phyloP scores from a whole-genome alignment of 2,329 filamentous ascomycete genomes.

The Aspergillus fumigatus region DNA sequence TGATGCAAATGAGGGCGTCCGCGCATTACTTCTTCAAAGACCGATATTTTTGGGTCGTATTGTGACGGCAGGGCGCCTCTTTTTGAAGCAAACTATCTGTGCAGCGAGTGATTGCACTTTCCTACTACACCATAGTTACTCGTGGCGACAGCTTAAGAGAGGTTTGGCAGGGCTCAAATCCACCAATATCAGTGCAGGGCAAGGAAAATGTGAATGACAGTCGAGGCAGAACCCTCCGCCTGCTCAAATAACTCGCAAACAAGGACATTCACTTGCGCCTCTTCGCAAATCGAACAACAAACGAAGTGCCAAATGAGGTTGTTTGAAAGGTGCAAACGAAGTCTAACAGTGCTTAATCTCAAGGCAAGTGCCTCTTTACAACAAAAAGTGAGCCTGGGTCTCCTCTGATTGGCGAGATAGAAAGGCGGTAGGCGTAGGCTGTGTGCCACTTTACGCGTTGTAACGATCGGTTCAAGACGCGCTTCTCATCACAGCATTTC shows the following conservation, averaged over 20 bases:
- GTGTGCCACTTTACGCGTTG: slow-evolving; percentile 20
- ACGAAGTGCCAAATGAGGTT: background rate
- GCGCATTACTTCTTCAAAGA: slow-evolving; percentile 15
- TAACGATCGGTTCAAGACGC: slow-evolving; percentile 6
- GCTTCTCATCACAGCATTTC: slow-evolving; percentile 1
- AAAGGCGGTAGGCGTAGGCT: slow-evolving; percentile 18
- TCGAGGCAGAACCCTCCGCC: background rate
- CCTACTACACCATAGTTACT: slow-evolving; percentile 14
- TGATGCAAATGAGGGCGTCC: slow-evolving; percentile 8
- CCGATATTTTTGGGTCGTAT: background rate
- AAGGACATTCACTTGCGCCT: background rate
- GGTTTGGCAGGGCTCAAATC: background rate
- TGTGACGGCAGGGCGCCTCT: background rate
- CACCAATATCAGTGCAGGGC: background rate
- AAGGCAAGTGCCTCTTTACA: background rate
- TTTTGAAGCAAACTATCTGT: background rate
- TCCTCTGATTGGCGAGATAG: slow-evolving; percentile 7
- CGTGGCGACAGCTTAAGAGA: slow-evolving; percentile 1
- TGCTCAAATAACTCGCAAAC: background rate
- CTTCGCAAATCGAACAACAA: background rate
- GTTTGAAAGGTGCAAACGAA: background rate
- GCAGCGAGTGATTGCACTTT: background rate
- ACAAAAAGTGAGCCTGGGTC: background rate
- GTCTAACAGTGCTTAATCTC: background rate
- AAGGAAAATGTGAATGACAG: background rate